These are phyloP conservation scores for Clavispora asparagi DNA, from an alignment of 805 yeast genomes.

Conservation along the genomic window DNA sequence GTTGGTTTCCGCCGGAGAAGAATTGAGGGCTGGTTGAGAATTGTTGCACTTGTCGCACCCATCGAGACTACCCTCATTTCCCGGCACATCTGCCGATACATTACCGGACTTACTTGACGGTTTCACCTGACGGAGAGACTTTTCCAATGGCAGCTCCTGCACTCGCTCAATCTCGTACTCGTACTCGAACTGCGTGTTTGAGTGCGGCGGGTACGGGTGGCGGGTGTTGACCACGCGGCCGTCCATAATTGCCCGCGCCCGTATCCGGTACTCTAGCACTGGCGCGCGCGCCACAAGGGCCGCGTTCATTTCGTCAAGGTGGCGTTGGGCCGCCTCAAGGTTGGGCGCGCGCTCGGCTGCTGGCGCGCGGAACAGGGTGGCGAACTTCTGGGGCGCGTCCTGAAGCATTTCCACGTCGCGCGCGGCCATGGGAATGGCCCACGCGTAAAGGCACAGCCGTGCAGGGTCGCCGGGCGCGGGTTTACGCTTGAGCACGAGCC, in stretches of 20 bases:
- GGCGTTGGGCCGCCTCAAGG: conserved; percentile 19
- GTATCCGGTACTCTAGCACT: conserved; percentile 21
- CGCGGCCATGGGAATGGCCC: conserved; percentile 25
- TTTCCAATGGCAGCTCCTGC: too few relatives aligned
- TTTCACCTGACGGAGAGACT: too few relatives aligned
- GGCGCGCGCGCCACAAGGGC: conserved; percentile 12
- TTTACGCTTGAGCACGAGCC: conserved; percentile 22
- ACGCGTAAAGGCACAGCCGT: conserved; percentile 17
- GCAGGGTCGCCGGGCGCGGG: conserved; percentile 1
- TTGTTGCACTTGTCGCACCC: too few relatives aligned
- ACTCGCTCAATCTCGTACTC: background rate
- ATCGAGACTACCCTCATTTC: too few relatives aligned
- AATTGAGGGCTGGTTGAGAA: too few relatives aligned
- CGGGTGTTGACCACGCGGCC: conserved; percentile 8
- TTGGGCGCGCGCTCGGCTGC: conserved; percentile 16
- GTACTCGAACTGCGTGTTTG: background rate
- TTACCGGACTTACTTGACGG: too few relatives aligned
- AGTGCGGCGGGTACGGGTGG: conserved; percentile 20
- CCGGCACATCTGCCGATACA: too few relatives aligned
- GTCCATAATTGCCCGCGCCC: conserved; percentile 16
- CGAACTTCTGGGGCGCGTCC: conserved; percentile 20
- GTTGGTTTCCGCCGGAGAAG: too few relatives aligned
- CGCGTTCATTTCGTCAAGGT: conserved; percentile 22
- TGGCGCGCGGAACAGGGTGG: conserved; percentile 25
- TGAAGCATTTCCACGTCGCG: conserved; percentile 21